These are phyloP conservation scores for Trypanosoma rangeli DNA, from an alignment of 208 protist genomes.

Conservation along the genomic window DNA sequence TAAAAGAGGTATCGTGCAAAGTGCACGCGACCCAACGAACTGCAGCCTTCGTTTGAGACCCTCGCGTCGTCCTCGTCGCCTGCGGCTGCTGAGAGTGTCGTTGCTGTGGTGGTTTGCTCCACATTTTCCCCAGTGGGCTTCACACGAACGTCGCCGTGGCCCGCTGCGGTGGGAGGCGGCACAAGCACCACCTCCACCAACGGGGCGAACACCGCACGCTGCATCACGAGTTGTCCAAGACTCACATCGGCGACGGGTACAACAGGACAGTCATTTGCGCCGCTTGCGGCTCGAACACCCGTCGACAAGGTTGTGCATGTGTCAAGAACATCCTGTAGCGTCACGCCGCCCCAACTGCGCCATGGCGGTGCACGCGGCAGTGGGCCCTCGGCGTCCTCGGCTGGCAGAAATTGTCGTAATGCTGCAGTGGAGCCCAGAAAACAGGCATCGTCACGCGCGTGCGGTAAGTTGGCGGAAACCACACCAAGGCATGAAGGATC, in stretches of 20 bases:
- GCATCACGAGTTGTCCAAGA: conserved; percentile 13
- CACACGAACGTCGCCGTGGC: neutral
- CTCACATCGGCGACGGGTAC: neutral
- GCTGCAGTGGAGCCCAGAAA: conserved; percentile 10
- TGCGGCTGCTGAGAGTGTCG: neutral
- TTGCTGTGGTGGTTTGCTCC: neutral
- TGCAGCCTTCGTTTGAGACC: neutral
- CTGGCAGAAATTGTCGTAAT: neutral
- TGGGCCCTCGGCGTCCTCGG: conserved; percentile 3
- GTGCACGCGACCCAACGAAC: neutral
- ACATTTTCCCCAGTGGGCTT: neutral
- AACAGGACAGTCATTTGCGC: neutral
- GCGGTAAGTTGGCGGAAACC: neutral
- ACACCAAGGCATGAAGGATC: neutral
- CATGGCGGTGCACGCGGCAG: conserved; percentile 5
- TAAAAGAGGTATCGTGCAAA: conserved; percentile 30
- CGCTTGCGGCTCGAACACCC: neutral
- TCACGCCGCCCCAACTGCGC: conserved; percentile 10
- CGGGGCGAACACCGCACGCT: conserved; percentile 20
- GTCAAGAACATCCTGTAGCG: conserved; percentile 16
- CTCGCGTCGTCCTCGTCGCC: neutral
- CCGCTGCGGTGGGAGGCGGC: neutral
- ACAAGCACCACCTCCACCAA: conserved; percentile 6
- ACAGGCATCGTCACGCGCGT: neutral
- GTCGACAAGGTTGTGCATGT: conserved; percentile 8